phyloP scores from a whole-genome alignment of 2,329 filamentous ascomycete species.

The Colletotrichum lini region DNA sequence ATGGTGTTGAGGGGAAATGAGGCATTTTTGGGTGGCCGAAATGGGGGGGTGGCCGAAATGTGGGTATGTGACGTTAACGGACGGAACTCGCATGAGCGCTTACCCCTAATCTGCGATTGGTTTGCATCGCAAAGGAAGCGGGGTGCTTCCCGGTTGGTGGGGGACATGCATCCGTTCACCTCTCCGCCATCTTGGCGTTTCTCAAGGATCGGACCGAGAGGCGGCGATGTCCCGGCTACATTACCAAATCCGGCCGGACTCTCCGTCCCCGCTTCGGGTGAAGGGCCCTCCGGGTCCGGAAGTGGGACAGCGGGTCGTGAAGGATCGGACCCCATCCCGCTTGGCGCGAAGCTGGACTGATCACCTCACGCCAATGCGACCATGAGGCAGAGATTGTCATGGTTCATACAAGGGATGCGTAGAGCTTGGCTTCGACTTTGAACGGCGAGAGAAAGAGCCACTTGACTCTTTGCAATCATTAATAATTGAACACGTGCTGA shows the following conservation, averaged over 20 bases:
- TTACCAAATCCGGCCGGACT: constrained; percentile 2
- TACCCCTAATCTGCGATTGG: constrained; percentile 1
- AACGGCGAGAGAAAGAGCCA: too few species aligned
- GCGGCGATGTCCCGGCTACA: not conserved
- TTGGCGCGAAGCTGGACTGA: not conserved
- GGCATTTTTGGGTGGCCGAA: too few species aligned
- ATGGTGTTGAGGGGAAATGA: too few species aligned
- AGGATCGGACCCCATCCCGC: constrained; percentile 2
- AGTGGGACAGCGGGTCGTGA: constrained; percentile 7
- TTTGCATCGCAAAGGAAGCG: constrained; percentile 18
- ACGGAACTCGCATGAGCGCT: constrained; percentile 11
- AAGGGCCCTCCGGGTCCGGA: constrained; percentile 11
- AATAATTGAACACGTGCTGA: too few species aligned
- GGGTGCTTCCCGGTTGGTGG: not conserved
- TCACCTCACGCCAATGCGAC: not conserved
- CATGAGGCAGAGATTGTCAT: too few species aligned
- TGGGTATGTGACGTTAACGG: too few species aligned
- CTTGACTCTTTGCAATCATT: too few species aligned
- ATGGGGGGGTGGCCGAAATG: too few species aligned
- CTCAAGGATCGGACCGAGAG: constrained; percentile 3
- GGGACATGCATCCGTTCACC: not conserved
- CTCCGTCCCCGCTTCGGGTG: not conserved
- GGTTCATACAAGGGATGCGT: too few species aligned
- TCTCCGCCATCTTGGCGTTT: constrained; percentile 5
- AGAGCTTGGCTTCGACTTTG: too few species aligned